phyloP scores from a whole-genome alignment of 441 rosid genomes.

The Populus hybrid region DNA sequence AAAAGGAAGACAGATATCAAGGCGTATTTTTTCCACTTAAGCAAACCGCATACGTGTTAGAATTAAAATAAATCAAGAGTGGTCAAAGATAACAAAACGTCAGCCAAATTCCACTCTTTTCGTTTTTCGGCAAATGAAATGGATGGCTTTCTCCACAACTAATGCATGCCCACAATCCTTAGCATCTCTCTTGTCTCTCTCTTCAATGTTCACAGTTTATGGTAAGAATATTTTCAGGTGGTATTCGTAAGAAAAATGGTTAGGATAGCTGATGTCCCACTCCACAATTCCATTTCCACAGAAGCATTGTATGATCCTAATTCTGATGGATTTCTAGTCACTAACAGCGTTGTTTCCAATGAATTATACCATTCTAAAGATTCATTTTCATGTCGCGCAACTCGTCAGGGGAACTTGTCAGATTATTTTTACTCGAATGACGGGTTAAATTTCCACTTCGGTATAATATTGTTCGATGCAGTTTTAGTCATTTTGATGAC shows the following conservation, averaged over 20 bases:
- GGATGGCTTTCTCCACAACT: neutral
- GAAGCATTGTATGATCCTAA: neutral
- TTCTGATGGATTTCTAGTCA: neutral
- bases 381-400: neutral
- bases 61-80: neutral
- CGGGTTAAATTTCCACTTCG: neutral
- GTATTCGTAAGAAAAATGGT: neutral
- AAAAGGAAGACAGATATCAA: neutral
- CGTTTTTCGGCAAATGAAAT: neutral
- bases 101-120: neutral
- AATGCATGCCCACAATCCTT: neutral
- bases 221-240: neutral
- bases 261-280: neutral
- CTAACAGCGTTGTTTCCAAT: neutral
- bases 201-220: neutral
- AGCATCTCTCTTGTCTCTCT: neutral
- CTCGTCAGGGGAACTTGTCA: neutral
- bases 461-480: conserved; percentile 33
- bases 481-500: conserved; percentile 33
- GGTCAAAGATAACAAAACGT: neutral
- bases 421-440: neutral
- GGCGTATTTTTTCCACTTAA: neutral
- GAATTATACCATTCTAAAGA: neutral
- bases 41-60: neutral
- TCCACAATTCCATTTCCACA: neutral